Percentiles rank a stretch among this genome's conserved stretches.
These are phyloP conservation scores for Mortierella sp. DNA, from an alignment of 371 early-diverging fungal genomes.

Conservation along the genomic window DNA sequence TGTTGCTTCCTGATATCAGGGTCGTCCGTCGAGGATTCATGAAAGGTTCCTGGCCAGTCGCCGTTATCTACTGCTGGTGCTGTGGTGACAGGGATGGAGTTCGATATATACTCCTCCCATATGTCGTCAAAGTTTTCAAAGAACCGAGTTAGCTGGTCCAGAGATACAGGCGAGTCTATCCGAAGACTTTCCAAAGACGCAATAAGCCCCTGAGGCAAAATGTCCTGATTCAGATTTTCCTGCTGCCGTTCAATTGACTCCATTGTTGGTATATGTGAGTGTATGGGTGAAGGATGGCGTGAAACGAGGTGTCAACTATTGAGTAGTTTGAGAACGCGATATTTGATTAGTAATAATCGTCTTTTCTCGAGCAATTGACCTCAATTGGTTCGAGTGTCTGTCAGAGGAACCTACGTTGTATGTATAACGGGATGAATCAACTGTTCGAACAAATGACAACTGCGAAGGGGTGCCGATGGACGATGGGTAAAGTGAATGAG, in stretches of 20 bases:
- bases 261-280: neutral
- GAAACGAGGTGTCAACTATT: neutral
- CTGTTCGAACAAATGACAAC: too few relatives aligned
- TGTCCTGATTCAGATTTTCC: neutral
- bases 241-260: neutral
- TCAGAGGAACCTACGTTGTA: too few relatives aligned
- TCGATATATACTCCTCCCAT: neutral
- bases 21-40: neutral
- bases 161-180: neutral
- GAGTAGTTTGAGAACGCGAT: neutral
- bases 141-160: neutral
- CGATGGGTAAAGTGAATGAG: neutral
- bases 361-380: too few relatives aligned
- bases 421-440: too few relatives aligned
- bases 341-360: neutral
- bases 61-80: neutral
- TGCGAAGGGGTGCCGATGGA: neutral
- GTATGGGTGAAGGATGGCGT: neutral
- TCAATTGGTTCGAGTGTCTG: too few relatives aligned
- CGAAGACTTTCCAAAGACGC: neutral
- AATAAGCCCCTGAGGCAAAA: neutral
- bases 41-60: neutral
- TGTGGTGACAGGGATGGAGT: neutral
- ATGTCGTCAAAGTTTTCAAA: neutral
- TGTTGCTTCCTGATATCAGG: neutral